Conservation (phyloP, 2,329 filamentous ascomycete genomes). For the Cadophora sp. region DNA sequence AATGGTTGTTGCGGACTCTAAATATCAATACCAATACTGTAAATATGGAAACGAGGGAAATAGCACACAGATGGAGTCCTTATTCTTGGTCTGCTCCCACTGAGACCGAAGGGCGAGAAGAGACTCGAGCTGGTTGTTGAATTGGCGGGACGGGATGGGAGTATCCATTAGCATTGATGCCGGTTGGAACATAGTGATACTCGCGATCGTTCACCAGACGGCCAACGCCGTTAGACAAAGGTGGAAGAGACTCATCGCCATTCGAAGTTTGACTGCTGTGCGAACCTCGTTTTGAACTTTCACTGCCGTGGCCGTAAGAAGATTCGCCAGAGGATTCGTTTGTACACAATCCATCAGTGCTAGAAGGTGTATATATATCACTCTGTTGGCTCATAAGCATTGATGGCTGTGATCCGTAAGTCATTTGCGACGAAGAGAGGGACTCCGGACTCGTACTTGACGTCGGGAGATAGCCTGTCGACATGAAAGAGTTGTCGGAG, state of each 20-base stretch:
- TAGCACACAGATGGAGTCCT: not conserved
- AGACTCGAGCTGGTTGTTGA: constrained; percentile 2
- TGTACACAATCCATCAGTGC: constrained; percentile 22
- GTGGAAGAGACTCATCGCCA: constrained; percentile 18
- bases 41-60: not conserved
- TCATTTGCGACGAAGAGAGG: constrained; percentile 32
- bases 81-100: constrained; percentile 17
- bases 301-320: constrained; percentile 30
- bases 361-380: constrained; percentile 31
- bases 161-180: not conserved
- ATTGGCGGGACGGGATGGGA: not conserved
- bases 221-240: not conserved
- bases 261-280: constrained; percentile 26
- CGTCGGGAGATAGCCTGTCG: constrained; percentile 31
- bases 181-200: constrained; percentile 13
- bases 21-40: not conserved
- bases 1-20: constrained; percentile 1
- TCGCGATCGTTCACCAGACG: constrained; percentile 7
- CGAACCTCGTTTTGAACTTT: constrained; percentile 27
- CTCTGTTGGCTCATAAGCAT: constrained; percentile 23
- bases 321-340: constrained; percentile 29
- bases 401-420: constrained; percentile 28
- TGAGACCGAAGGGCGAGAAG: constrained; percentile 10
- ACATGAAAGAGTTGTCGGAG: constrained; percentile 25
- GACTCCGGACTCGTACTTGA: constrained; percentile 39